Conservation (phyloP, 768 basidiomycete species). For the Lactarius evosmus region DNA sequence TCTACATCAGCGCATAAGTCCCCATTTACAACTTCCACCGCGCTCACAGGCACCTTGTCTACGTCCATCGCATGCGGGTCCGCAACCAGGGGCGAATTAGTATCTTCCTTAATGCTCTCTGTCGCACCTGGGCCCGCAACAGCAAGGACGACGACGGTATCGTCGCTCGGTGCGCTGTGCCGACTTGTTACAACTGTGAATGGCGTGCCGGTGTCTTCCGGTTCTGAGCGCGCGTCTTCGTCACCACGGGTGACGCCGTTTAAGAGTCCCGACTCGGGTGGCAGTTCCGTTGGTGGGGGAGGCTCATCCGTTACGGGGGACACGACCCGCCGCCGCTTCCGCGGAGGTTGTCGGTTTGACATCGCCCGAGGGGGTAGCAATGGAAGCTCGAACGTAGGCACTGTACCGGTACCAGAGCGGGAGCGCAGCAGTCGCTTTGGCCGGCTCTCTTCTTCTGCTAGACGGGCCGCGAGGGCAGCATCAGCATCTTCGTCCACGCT, state of each 20-base stretch:
- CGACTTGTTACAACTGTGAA: slow-evolving; percentile 46
- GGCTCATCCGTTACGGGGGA: slow-evolving; percentile 31
- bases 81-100: slow-evolving; percentile 4
- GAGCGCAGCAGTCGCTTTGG: slow-evolving; percentile 34
- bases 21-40: neutral
- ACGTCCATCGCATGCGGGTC: slow-evolving; percentile 18
- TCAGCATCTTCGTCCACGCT: slow-evolving; percentile 27
- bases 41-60: slow-evolving; percentile 29
- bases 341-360: slow-evolving; percentile 22
- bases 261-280: slow-evolving; percentile 7
- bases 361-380: slow-evolving; percentile 9
- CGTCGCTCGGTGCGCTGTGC: slow-evolving; percentile 58
- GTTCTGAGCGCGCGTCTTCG: slow-evolving; percentile 48
- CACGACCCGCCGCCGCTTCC: slow-evolving; percentile 35
- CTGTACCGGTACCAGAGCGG: slow-evolving; percentile 32
- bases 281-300: slow-evolving; percentile 16
- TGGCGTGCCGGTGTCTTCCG: slow-evolving; percentile 46
- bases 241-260: slow-evolving; percentile 7
- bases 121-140: slow-evolving; percentile 3
- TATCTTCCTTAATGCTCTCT: slow-evolving; percentile 11
- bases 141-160: slow-evolving; percentile 46
- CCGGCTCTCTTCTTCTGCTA: slow-evolving; percentile 33
- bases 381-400: slow-evolving; percentile 22
- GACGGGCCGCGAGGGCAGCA: slow-evolving; percentile 33
- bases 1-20: slow-evolving; percentile 30